Percentiles rank a stretch among this genome's conserved stretches.
phyloP scores from a whole-genome alignment of 805 yeast genomes.

The Wickerhamomyces pijperi region DNA sequence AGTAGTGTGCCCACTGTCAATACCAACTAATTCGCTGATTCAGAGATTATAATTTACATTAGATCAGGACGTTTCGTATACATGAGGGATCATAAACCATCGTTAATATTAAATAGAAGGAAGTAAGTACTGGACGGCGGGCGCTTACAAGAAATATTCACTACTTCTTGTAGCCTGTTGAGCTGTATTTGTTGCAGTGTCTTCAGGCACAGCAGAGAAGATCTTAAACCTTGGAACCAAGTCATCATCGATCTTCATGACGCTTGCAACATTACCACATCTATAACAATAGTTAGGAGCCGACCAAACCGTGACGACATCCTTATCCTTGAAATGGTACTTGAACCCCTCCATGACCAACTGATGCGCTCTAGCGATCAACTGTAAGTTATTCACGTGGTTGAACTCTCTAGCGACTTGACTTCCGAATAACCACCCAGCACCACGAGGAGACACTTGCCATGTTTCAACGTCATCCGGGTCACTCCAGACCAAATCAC shows the following conservation, averaged over 20 bases:
- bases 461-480: conserved; percentile 97
- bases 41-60: no score
- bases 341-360: conserved; percentile 97
- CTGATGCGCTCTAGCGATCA: conserved; percentile 95
- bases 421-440: conserved; percentile 95
- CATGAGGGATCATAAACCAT: no score
- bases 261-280: conserved; percentile 97
- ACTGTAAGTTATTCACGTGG: conserved; percentile 78
- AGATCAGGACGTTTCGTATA: no score
- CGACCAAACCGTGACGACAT: conserved; percentile 96
- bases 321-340: conserved; percentile 91
- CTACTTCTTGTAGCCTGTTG: conserved; percentile 24
- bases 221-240: conserved; percentile 84
- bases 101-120: no score
- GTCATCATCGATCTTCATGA: conserved; percentile 88
- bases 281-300: conserved; percentile 97
- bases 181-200: conserved; percentile 26
- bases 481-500: conserved; percentile 95
- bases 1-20: no score
- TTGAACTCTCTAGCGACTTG: conserved; percentile 93
- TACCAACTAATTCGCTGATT: no score
- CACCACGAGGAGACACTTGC: conserved; percentile 98
- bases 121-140: no score
- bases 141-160: conserved; percentile 22
- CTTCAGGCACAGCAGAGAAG: conserved; percentile 92